Conservation (phyloP, 306 rosid genomes). For the Castanea crenata region DNA sequence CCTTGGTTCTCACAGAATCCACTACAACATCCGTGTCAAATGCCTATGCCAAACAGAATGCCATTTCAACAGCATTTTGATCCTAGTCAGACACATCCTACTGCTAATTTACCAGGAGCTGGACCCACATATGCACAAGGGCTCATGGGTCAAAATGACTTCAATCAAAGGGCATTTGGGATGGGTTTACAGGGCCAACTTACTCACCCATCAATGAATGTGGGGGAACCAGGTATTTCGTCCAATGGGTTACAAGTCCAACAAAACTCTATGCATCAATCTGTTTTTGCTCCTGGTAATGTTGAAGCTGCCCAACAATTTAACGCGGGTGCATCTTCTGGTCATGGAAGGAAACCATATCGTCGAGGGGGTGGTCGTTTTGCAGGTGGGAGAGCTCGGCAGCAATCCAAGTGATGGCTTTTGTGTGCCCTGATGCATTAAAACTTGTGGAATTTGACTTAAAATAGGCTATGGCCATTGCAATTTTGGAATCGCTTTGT, state of each 20-base stretch:
- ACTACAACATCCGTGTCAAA: conserved; percentile 41
- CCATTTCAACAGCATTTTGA: conserved; percentile 50
- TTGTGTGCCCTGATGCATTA: neutral
- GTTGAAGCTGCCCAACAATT: conserved; percentile 38
- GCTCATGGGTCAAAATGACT: conserved; percentile 41
- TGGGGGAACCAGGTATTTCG: conserved; percentile 37
- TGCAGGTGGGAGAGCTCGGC: conserved; percentile 51
- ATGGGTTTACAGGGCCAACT: conserved; percentile 40
- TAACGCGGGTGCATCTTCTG: conserved; percentile 41
- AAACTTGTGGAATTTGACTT: neutral
- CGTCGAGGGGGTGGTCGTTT: conserved; percentile 42
- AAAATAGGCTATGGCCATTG: conserved; percentile 9
- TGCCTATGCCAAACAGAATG: conserved; percentile 40
- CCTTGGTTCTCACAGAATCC: conserved; percentile 52
- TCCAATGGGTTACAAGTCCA: conserved; percentile 29
- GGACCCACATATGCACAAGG: conserved; percentile 48
- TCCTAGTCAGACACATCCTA: conserved; percentile 32
- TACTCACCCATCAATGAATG: conserved; percentile 19
- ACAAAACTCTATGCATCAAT: conserved; percentile 34
- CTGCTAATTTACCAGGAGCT: conserved; percentile 31
- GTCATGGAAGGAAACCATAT: conserved; percentile 44
- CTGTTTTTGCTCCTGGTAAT: conserved; percentile 29
- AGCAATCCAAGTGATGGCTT: conserved; percentile 42
- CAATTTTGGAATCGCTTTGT: conserved; percentile 11
- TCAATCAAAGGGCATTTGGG: conserved; percentile 47